Evolutionary conservation across 306 rosid genomes (phyloP), one percentile per base, ranked within the genome.

Genomic region (Acacia confusa): DNA sequence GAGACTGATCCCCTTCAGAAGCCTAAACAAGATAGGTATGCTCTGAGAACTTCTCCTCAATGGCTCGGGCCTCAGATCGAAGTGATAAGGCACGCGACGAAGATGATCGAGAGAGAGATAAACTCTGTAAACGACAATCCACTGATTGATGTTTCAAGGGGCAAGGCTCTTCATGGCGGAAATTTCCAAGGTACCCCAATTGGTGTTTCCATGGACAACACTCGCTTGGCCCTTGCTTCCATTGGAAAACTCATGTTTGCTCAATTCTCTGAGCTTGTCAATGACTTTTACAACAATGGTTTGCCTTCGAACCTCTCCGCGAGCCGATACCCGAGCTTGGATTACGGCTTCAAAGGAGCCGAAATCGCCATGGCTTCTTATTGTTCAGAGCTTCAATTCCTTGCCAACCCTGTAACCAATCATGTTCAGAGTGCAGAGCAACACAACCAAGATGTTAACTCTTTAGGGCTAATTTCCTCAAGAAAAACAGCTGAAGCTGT

Each of bases 361-460:
- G 98, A 94, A 85, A 92, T 94, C 2, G 98, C 98, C 27, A 94
- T 94, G 98, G 98, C 98, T 1, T 94, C 98, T 0, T 94, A 94
- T 61, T 94, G 98, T 79, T 94, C 98, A 0, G 98, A 94, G 66
- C 97, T 94, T 22, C 98, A 94, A 8, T 92, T 88, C 84, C 89
- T 94, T 53, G 97, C 94, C 10, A 94, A 92, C 28, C 98, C 98
- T 5, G 98, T 94, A 70, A 94, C 98, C 27, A 94, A 84, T 57
- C 98, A 94, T 81, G 98, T 94, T 13, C 97, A 94, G 40, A 94
- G 98, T 80, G 98, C 98, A 2, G 98, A 94, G 72, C 98, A 94
- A 71, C 98, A 94, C 47, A 94, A 94, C 85, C 98, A 94, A 72
- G 98, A 94, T 66, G 98, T 94, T 24, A 94, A 94, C 88, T 94